Percentiles rank a stretch among this genome's conserved stretches.
Evolutionary conservation across 441 rosid species (phyloP).

Genomic region (Populus hybrid): DNA sequence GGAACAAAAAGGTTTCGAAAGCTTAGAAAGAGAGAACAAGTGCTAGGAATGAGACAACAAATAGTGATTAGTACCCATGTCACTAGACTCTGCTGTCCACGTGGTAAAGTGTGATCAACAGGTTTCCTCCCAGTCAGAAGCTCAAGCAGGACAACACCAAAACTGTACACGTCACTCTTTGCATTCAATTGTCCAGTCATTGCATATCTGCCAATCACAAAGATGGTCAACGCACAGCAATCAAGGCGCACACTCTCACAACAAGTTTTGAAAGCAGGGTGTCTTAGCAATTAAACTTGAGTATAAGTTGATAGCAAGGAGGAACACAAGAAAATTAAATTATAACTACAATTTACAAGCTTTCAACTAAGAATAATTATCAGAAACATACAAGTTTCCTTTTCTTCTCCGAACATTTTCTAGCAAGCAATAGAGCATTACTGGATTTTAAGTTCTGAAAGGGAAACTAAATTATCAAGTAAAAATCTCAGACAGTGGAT

Average conservation of each 20-base stretch:
- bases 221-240: conserved; percentile 20
- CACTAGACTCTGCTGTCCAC: conserved; percentile 98
- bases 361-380: conserved; percentile 9
- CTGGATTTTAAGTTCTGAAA: conserved; percentile 36
- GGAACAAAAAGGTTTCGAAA: not conserved
- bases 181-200: conserved; percentile 98
- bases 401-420: conserved; percentile 50
- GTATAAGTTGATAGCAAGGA: not conserved
- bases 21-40: conserved; percentile 30
- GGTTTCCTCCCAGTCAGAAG: conserved; percentile 46
- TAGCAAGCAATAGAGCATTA: conserved; percentile 8
- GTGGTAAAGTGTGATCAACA: conserved; percentile 91
- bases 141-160: conserved; percentile 96
- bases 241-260: conserved; percentile 15
- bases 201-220: conserved; percentile 81
- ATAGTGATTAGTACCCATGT: conserved; percentile 63
- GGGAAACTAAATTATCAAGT: not conserved
- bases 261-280: not conserved
- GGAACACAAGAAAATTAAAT: conserved; percentile 26
- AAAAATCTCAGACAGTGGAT: not conserved
- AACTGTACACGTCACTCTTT: conserved; percentile 97
- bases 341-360: not conserved
- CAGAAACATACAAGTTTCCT: conserved; percentile 1
- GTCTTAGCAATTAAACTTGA: conserved; percentile 49
- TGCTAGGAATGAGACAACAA: conserved; percentile 5